Evolutionary conservation across 345 rosid genomes (phyloP).

Genomic region (Arabidopsis arenosa): DNA sequence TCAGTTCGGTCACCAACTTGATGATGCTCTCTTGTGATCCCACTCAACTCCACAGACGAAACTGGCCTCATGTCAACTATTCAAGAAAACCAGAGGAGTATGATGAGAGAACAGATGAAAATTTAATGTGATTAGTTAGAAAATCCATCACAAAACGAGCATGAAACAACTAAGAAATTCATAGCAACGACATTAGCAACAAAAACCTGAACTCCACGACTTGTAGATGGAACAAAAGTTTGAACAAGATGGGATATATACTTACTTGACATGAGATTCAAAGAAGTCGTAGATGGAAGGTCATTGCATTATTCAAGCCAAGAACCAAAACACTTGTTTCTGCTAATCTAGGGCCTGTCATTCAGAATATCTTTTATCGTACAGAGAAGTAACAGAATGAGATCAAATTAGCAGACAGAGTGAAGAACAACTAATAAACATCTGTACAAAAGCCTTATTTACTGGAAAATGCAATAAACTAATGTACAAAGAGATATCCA

Average conservation of each 20-base stretch:
- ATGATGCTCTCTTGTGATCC: slow-evolving; percentile 16
- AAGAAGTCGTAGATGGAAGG: not conserved
- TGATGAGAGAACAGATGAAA: slow-evolving; percentile 3
- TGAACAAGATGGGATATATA: not conserved
- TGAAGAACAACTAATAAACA: slow-evolving; percentile 22
- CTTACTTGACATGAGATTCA: not conserved
- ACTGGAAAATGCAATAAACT: not conserved
- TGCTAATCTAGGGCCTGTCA: not conserved
- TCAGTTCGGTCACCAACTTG: slow-evolving; percentile 8
- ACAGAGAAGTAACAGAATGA: not conserved
- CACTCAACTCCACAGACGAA: slow-evolving; percentile 9
- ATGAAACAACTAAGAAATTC: not conserved
- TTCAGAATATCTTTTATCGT: not conserved
- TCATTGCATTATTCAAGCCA: not conserved
- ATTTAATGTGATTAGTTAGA: not conserved
- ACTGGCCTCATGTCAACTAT: slow-evolving; percentile 20
- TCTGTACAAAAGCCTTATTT: not conserved
- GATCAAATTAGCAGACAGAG: slow-evolving; percentile 13
- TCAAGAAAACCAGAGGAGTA: slow-evolving; percentile 8
- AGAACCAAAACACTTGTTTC: slow-evolving; percentile 5
- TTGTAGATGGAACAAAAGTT: not conserved
- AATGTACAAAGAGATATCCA: not conserved
- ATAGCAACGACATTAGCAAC: not conserved
- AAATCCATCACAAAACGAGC: not conserved
- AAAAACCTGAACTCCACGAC: not conserved